A percentile compares a stretch with the other conserved stretches of the same genome.
Conservation (phyloP, 495 filamentous ascomycete species). For the Tuber microsphaerosporum region DNA sequence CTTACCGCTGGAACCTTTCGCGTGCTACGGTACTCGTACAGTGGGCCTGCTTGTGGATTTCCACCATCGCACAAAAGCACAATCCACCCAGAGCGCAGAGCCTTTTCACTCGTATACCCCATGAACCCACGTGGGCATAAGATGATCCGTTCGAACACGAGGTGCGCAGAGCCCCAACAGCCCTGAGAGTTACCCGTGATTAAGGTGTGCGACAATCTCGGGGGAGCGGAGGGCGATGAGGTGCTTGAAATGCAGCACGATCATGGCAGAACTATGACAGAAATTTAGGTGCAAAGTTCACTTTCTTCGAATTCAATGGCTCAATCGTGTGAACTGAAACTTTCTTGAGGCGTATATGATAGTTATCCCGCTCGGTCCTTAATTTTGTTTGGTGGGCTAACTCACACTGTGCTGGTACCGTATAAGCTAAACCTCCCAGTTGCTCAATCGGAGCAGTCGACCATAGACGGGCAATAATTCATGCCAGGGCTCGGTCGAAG, state of each 20-base stretch:
- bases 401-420: neutral
- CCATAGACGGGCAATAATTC: neutral
- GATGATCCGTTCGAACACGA: neutral
- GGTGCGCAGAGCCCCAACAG: neutral
- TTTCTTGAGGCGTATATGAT: neutral
- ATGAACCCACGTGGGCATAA: neutral
- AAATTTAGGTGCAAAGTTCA: neutral
- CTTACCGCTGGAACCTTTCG: neutral
- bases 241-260: neutral
- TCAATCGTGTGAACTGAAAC: neutral
- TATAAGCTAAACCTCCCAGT: neutral
- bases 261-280: slow-evolving; percentile 1
- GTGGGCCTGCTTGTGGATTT: neutral
- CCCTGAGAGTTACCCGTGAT: neutral
- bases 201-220: neutral
- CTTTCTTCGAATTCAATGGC: neutral
- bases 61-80: neutral
- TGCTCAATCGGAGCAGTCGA: neutral
- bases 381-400: neutral
- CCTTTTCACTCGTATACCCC: neutral
- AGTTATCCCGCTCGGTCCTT: neutral
- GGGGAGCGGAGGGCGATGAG: neutral
- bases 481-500: neutral
- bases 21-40: neutral
- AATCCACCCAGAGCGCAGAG: neutral